Percentiles rank a stretch among this genome's conserved stretches.
Evolutionary conservation across 768 basidiomycete species (phyloP).

Genomic region (Leccinum broughii): DNA sequence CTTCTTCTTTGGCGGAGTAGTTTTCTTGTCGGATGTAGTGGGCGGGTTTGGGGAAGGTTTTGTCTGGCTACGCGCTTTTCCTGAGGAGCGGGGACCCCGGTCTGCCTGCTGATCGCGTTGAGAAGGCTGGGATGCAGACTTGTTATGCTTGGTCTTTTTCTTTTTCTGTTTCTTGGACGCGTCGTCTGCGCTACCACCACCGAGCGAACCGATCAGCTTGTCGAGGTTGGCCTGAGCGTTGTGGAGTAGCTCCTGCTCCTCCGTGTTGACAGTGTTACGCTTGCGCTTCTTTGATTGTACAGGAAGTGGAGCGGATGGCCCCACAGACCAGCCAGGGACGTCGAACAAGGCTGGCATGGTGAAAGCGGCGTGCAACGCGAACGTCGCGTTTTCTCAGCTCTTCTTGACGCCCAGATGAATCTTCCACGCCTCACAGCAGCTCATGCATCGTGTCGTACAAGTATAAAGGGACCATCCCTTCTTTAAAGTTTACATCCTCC

Average conservation of each 20-base stretch:
- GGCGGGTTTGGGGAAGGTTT: conserved; percentile 16
- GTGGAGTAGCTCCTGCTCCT: conserved; percentile 38
- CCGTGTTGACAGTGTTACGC: conserved; percentile 47
- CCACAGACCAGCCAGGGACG: conserved; percentile 68
- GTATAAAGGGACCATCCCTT: conserved; percentile 14
- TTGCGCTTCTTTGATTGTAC: conserved; percentile 49
- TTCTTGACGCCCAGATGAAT: conserved; percentile 5
- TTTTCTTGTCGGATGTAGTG: conserved; percentile 2
- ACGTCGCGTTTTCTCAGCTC: conserved; percentile 18
- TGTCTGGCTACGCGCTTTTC: conserved; percentile 1
- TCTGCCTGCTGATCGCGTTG: conserved; percentile 7
- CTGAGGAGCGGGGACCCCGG: background rate
- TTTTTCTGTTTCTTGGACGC: conserved; percentile 23
- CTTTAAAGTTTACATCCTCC: background rate
- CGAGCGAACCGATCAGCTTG: conserved; percentile 55
- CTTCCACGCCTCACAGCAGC: conserved; percentile 16
- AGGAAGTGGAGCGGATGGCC: conserved; percentile 39
- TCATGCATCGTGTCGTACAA: conserved; percentile 18
- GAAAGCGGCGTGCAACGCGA: conserved; percentile 16
- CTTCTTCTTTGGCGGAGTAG: conserved; percentile 12
- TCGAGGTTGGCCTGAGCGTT: conserved; percentile 56
- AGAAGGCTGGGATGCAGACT: conserved; percentile 7
- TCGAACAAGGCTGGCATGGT: conserved; percentile 49
- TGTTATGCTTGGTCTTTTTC: conserved; percentile 5
- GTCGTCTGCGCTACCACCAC: conserved; percentile 26